A percentile compares a stretch with the other conserved stretches of the same genome.
Evolutionary conservation across 139 green algal species (phyloP).

Genomic region (Eudorina sp.): DNA sequence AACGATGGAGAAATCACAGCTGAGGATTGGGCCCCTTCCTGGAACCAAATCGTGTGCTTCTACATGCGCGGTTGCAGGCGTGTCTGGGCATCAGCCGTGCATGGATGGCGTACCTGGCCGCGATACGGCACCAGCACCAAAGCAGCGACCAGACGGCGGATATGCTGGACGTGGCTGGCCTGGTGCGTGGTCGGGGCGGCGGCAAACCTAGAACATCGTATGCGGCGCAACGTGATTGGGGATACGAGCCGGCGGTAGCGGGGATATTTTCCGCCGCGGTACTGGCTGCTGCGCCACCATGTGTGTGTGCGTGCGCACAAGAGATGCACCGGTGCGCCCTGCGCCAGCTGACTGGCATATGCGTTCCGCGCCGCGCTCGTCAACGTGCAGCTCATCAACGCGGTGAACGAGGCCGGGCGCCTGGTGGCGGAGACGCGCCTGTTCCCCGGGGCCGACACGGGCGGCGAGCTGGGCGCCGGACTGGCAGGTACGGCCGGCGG

Average conservation of each 20-base stretch:
- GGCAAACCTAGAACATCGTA: too few species aligned
- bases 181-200: slow-evolving; percentile 34
- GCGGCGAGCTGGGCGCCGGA: slow-evolving; percentile 30
- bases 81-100: slow-evolving; percentile 67
- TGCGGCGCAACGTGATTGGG: too few species aligned
- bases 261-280: too few species aligned
- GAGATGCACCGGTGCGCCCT: not conserved
- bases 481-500: slow-evolving; percentile 32
- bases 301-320: not conserved
- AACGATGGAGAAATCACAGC: too few species aligned
- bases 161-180: slow-evolving; percentile 72
- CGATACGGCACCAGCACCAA: slow-evolving; percentile 37
- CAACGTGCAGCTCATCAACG: slow-evolving; percentile 19
- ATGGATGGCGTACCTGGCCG: slow-evolving; percentile 73
- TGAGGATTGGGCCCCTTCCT: too few species aligned
- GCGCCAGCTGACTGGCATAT: too few species aligned
- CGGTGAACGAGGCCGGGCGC: slow-evolving; percentile 3
- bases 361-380: too few species aligned
- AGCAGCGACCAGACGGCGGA: slow-evolving; percentile 44
- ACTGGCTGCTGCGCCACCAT: not conserved
- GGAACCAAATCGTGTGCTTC: too few species aligned
- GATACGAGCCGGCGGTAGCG: too few species aligned
- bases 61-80: slow-evolving; percentile 41
- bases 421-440: slow-evolving; percentile 32
- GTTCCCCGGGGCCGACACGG: not conserved